Base-by-base conservation (phyloP, 345 rosid species). In the Syzygium aromaticum region DNA sequence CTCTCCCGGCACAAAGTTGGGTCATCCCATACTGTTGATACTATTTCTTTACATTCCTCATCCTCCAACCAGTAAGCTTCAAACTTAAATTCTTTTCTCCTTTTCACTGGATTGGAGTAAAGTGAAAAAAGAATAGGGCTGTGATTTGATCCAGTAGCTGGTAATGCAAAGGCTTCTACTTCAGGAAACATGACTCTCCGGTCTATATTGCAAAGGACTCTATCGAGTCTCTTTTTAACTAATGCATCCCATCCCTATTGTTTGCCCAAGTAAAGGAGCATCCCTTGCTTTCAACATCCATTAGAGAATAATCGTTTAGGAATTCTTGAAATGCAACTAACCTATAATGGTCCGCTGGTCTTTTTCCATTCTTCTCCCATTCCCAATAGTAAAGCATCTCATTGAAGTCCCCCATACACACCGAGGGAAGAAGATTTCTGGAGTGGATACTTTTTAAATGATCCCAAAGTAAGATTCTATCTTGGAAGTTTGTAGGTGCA, bases 141-240 rank as follows among this genome's bases (percentile, higher is more conserved):
- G 27, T 25, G 15, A 13, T 59, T 1, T 11, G 3, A 27, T n/a
- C 30, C 64, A 25, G 25, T 59, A 13, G 16, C 64, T 25, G 11
- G 30, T 11, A 59, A n/a, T 11, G 16, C 64, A 57, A 23, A 57
- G 63, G 7, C 63, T 23, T 23, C 63, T 27, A 11, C 28, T 10
- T 57, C 13, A 22, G 27, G 27, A 27, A 23, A 57, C 13, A 25
- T 23, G 25, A 25, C n/a, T 57, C 7, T 3, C 15, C 7, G 1
- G 6, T 25, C 23, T 11, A 57, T 23, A 11, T 57, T 25, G 23
- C 7, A 0, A 0, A 25, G 6, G 27, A 11, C 63, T n/a, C n/a
- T 0, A 11, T 57, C 1, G 23, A 57, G 23, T 57, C 28, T 57
- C 7, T 57, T 25, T 57, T 57, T 57, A 25, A 57, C 7, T n/a